Base-by-base conservation (phyloP, 2,329 filamentous ascomycete species). In the Huntiella decipiens region DNA sequence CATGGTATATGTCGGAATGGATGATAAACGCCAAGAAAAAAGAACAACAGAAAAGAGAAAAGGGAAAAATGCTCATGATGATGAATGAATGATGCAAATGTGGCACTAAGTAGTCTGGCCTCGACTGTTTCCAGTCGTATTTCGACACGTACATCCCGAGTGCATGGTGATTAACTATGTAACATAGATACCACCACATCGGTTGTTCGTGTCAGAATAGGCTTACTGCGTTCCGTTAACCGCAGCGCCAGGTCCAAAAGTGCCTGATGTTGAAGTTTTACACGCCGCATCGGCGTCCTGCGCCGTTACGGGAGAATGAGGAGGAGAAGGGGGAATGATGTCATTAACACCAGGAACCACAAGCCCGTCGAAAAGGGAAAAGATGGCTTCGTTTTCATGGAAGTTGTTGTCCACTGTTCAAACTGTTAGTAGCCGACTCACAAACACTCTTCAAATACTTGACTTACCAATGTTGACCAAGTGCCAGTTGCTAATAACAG, bases 401-500 rank as follows among this genome's bases (percentile, higher is more conserved):
- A 98, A 98, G 60, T 98, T 86, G 58, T 98, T 98, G 67, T 98
- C 86, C 22, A 98, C 91, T 43, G 40, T 12, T 31, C 33, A 7
- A 16, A 4, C 4, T 33, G 44, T 37, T 15, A 33, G 10, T n/a
- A 17, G 13, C 15, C n/a, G 16, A 43, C 6, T 13, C 16, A 12
- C 35, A 28, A 6, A 28, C 41, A 38, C 48, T 48, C 2, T 45
- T 19, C 22, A 13, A 17, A 11, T 10, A 22, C 22, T 12, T 12
- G 32, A 61, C 78, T 66, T 67, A 87, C 83, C 84, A 55, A 98
- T 94, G 58, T 98, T 98, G 54, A 98, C 74, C 49, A 98, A 68
- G 58, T 86, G 88, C 86, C 88, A 98, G 44, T 77, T 77, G 50
- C 88, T 78, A 75, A 95, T 91, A 51, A 96, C 70, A 45, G 73